Evolutionary conservation across 78 protist genomes (phyloP).

Genomic region (Emiliania huxleyi): DNA sequence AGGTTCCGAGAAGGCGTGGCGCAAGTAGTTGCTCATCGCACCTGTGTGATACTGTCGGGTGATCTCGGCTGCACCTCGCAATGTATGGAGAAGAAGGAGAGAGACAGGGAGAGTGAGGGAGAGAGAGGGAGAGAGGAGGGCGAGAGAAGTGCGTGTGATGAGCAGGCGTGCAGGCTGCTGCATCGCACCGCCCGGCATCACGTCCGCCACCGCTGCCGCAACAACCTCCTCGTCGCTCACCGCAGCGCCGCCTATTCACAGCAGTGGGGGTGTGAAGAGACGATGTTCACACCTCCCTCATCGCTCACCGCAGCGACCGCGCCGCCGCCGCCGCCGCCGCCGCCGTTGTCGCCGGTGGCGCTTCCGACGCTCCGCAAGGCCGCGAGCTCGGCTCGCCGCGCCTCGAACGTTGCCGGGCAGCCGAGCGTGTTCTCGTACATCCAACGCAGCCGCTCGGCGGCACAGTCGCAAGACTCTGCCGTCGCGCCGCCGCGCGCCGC

Average conservation of each 20-base stretch:
- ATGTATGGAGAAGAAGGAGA: no score
- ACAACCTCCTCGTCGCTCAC: neutral
- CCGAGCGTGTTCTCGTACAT: slow-evolving; percentile 6
- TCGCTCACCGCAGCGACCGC: no score
- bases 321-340: neutral
- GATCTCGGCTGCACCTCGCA: no score
- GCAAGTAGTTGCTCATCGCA: no score
- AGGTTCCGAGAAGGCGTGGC: no score
- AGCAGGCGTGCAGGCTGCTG: neutral
- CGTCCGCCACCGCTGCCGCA: neutral
- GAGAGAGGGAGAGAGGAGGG: no score
- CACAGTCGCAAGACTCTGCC: neutral
- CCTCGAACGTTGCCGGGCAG: slow-evolving; percentile 10
- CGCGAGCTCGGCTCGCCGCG: slow-evolving; percentile 22
- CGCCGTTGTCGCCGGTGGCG: neutral
- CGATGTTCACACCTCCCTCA: no score
- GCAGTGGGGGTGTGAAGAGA: no score
- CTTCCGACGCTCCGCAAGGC: neutral
- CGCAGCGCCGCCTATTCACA: no score
- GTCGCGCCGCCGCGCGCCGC: neutral
- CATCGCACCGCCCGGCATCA: neutral
- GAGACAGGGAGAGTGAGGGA: no score
- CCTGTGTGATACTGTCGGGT: no score
- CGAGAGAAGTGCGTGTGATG: no score
- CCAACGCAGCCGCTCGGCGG: neutral